phyloP scores from a whole-genome alignment of 768 basidiomycete species.

The Artomyces pyxidatus region DNA sequence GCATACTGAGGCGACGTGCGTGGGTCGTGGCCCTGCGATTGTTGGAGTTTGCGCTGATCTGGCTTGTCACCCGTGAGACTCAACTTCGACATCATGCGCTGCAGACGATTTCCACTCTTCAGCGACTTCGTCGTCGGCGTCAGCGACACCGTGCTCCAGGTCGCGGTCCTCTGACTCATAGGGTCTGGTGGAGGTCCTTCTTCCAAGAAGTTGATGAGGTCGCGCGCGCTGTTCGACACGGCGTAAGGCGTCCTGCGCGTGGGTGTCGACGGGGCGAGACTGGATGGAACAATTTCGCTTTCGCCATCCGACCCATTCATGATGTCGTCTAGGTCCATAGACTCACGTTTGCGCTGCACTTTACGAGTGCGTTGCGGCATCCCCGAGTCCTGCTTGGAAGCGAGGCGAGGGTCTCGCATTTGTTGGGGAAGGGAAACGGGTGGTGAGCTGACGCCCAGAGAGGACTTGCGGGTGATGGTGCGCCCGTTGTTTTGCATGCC shows the following conservation, averaged over 20 bases:
- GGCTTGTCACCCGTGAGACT: slow-evolving; percentile 31
- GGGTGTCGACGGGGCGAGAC: slow-evolving; percentile 4
- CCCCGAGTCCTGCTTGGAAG: slow-evolving; percentile 7
- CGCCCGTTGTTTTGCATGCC: slow-evolving; percentile 6
- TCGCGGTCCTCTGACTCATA: slow-evolving; percentile 9
- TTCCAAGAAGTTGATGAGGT: slow-evolving; percentile 50
- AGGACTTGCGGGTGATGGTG: slow-evolving; percentile 4
- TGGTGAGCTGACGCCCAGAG: neutral
- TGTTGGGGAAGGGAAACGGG: slow-evolving; percentile 3
- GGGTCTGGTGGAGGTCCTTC: slow-evolving; percentile 45
- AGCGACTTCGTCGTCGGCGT: slow-evolving; percentile 20
- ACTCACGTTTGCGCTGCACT: slow-evolving; percentile 52
- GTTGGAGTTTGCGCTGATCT: slow-evolving; percentile 23
- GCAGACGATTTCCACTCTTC: slow-evolving; percentile 48
- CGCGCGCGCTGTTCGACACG: slow-evolving; percentile 38
- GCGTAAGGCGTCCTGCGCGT: slow-evolving; percentile 12
- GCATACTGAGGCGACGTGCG: no score
- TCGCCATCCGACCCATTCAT: slow-evolving; percentile 68
- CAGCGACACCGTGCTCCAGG: slow-evolving; percentile 10
- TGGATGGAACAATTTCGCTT: slow-evolving; percentile 19
- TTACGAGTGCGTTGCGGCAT: slow-evolving; percentile 45
- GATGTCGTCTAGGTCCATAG: slow-evolving; percentile 66
- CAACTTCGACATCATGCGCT: slow-evolving; percentile 78
- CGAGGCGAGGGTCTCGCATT: slow-evolving; percentile 2
- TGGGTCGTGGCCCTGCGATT: no score